Conservation (phyloP, 495 filamentous ascomycete genomes). For the Mytilinidion resinicola region DNA sequence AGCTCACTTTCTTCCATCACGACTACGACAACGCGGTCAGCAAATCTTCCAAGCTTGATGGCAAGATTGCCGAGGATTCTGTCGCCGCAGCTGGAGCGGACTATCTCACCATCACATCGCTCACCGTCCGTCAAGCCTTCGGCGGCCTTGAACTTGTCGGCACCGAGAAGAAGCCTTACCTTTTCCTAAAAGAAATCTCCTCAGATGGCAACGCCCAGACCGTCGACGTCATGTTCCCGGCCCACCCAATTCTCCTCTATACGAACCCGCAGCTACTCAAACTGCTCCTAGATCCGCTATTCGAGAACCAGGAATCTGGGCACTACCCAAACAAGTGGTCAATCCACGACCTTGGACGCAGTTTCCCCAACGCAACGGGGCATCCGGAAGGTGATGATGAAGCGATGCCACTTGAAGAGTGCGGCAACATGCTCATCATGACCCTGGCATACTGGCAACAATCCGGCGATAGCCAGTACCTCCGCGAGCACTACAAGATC, state of each 20-base stretch:
- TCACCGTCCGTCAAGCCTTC: constrained; percentile 36
- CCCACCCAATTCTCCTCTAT: constrained; percentile 33
- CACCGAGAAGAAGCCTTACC: constrained; percentile 8
- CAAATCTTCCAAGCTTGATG: constrained; percentile 42
- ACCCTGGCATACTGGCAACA: constrained; percentile 45
- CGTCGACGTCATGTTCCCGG: constrained; percentile 37
- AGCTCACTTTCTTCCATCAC: constrained; percentile 50
- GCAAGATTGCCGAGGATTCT: constrained; percentile 45
- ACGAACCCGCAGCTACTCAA: constrained; percentile 28
- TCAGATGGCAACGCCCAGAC: constrained; percentile 37
- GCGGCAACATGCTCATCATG: constrained; percentile 39
- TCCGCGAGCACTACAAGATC: constrained; percentile 34
- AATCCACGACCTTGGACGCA: constrained; percentile 33
- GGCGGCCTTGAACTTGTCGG: constrained; percentile 27
- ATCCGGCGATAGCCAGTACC: constrained; percentile 41
- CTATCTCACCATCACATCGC: constrained; percentile 31
- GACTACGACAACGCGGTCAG: constrained; percentile 40
- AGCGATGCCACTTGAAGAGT: constrained; percentile 36
- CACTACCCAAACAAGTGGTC: constrained; percentile 30
- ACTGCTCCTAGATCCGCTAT: constrained; percentile 30
- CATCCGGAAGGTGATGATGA: constrained; percentile 31
- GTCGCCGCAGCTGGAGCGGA: constrained; percentile 40
- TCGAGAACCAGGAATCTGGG: constrained; percentile 32
- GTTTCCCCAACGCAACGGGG: constrained; percentile 35
- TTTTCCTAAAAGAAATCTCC: constrained; percentile 36